Evolutionary conservation across 2,329 filamentous ascomycete genomes (phyloP), one percentile per base, ranked within the genome.

Genomic region (Teratosphaeriaceae sp.): DNA sequence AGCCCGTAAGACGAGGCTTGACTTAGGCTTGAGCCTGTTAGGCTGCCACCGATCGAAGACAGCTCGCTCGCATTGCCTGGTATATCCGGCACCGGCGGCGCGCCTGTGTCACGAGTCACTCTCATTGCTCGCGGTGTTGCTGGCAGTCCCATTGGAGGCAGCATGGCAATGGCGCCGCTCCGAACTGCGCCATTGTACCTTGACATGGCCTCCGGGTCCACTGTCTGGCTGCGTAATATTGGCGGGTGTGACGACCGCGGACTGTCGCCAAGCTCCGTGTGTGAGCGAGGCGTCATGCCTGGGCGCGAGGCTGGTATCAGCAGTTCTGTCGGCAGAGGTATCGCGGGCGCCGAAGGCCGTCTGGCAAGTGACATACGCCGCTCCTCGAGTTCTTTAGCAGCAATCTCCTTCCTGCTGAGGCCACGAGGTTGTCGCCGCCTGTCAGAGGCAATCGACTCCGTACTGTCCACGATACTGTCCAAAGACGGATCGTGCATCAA

Each of bases 41-140:
- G 13, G 11, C 50, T 42, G 20, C 46, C 46, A n/a, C 58, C 27
- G 6, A n/a, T n/a, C n/a, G 51, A 53, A 3, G 50, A 53, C 8
- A 60, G 49, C 20, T 63, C 62, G 35, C 58, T 60, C 18, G 64
- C 53, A 31, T 62, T 65, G n/a, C 75, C 72, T 0, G 81, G 79
- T 22, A 79, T 70, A 44, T 73, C 68, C 22, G 76, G 72, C 9
- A 79, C 69, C n/a, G 72, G 70, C 19, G 76, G 76, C 19, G 72
- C 68, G 23, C 64, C 75, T 2, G 72, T 65, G 51, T 79, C 76
- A 33, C 86, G 80, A 1, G 79, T 77, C 60, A 94, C 80, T 16
- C 85, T 79, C 88, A 96, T 94, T 1, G 88, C 88, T 67, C 87
- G 82, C 22, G 90, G 89, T 1, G 89, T 96, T 2, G 88, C 87